Base-by-base conservation (phyloP, 2,329 filamentous ascomycete species). In the Fusarium abutilonis region DNA sequence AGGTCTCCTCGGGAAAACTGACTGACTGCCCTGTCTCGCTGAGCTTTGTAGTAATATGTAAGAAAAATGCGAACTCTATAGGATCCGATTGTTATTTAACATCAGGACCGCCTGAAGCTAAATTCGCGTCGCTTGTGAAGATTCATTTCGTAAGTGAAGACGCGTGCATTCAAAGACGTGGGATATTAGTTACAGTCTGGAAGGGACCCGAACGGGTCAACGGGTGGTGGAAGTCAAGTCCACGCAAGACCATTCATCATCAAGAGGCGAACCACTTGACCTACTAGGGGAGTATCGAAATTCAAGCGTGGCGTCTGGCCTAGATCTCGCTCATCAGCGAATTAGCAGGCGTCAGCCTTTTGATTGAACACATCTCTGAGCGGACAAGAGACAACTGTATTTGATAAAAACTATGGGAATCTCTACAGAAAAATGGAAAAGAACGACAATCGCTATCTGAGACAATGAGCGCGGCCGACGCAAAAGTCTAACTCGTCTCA, bases 191-290 rank as follows among this genome's bases (percentile, higher is more conserved):
- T 32, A 6, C 17, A 36, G 32, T 28, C 29, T 66, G 15, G 23
- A 39, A 26, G 23, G 8, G 23, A 26, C 23, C 23, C 8, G 39
- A 58, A 54, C 38, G 47, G 56, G 61, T 63, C 56, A 49, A 46
- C 13, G 31, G 36, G 21, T n/a, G 19, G 19, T 19, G 19, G 19
- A n/a, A 15, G 34, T 36, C 32, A 56, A 56, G 63, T 56, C 58
- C 49, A 49, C 63, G 63, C 63, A 66, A 66, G 43, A 44, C 41
- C 38, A 52, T 66, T 66, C 63, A 66, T 66, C 63, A 66, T 66
- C 63, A 49, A 66, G 55, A 66, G 63, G 63, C 63, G 51, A 66
- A 66, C 48, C 56, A 56, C 39, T 21, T 26, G 17, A 26, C 21
- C 45, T 19, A 4, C 19, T 19, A 49, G 44, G 54, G 34, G 55